Evolutionary conservation across 129 eudicot species (phyloP), one percentile per base, ranked within the genome.

Genomic region (Tagetes erecta): DNA sequence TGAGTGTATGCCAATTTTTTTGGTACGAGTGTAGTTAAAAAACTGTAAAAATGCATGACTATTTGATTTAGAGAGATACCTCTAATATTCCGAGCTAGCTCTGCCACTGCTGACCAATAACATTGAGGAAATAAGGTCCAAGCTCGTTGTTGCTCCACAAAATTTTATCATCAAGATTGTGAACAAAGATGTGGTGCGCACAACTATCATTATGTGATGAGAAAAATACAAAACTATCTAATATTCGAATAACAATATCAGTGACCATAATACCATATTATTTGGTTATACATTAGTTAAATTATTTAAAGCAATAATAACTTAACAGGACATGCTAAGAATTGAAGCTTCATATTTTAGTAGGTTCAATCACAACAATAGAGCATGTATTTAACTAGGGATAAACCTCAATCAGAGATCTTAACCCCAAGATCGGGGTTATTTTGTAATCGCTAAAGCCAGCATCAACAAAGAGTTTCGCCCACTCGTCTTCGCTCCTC

Each of bases 101-200:
- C 27, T 20, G 27, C 27, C 27, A 20, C 27, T 20, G 27, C 27
- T 20, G 27, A 20, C 27, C 27, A 20, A 20, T 20, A 20, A 20
- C 92, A 86, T 94, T 11, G 63, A 81, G 50, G 99, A 94, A 74
- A 94, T 94, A 5, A 80, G 99, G 14, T 84, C 91, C 10, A 91
- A 97, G 82, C 81, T 94, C 41, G 99, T 91, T 7, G 90, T 94
- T 57, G 99, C 99, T 46, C 99, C 99, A 0, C 99, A 96, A 64
- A 95, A 95, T 76, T 95, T 95, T 53, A 85, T 95, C 41, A 95
- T 95, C 83, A 95, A 95, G 73, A 95, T 95, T 67, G 99, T 95
- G 0, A 97, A 95, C 84, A 74, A 91, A 51, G 86, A 95, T 12
- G 99, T 97, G 62, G 97, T 92, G 0, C 81, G 97, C 46, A 93